phyloP scores from a whole-genome alignment of 2,329 filamentous ascomycete genomes.

The Pleoardoris graminearum region DNA sequence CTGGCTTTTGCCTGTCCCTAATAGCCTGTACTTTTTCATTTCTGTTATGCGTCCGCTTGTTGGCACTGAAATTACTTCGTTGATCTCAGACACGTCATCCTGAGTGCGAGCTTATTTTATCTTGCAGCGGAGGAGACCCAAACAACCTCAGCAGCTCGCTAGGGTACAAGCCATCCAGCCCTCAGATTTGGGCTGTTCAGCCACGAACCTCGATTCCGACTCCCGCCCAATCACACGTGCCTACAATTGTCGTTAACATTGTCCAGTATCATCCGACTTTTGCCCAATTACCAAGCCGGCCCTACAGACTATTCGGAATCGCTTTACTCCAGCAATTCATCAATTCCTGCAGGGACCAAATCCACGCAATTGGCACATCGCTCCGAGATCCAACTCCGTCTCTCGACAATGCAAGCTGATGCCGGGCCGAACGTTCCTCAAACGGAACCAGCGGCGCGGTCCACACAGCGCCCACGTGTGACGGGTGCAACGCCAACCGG shows the following conservation, averaged over 20 bases:
- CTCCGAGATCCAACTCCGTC: neutral
- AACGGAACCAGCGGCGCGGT: neutral
- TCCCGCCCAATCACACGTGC: neutral
- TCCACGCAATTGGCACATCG: neutral
- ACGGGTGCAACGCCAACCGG: neutral
- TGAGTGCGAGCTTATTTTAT: no score
- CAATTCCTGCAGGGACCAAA: neutral
- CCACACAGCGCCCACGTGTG: slow-evolving; percentile 8
- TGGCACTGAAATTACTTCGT: neutral
- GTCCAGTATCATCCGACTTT: neutral
- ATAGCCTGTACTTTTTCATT: neutral
- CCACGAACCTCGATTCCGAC: neutral
- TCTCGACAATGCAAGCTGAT: neutral
- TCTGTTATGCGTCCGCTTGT: neutral
- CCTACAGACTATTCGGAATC: neutral
- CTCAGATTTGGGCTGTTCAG: neutral
- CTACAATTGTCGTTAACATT: neutral
- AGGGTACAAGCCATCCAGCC: neutral
- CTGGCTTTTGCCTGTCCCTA: slow-evolving; percentile 1
- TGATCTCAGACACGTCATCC: no score
- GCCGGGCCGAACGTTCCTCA: neutral
- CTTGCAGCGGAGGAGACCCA: no score
- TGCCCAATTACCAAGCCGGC: neutral
- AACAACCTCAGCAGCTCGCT: no score
- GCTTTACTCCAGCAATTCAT: neutral